phyloP scores from a whole-genome alignment of 768 basidiomycete species.

The Boletus edulis region DNA sequence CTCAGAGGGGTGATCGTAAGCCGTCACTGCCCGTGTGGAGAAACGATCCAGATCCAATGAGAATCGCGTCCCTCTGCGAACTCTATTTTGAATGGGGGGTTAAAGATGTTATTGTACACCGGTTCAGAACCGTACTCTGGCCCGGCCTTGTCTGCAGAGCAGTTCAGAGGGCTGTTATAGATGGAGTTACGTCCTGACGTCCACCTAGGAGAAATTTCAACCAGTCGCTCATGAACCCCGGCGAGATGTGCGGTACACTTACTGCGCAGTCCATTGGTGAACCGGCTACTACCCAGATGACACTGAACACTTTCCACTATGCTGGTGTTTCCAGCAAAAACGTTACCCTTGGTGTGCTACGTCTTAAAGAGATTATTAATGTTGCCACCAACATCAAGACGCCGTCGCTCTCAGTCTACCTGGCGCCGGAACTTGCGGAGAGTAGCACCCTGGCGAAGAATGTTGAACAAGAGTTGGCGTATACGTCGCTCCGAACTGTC shows the following conservation, averaged over 20 bases:
- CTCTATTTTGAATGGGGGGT: slow-evolving; percentile 93
- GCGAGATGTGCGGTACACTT: slow-evolving; percentile 98
- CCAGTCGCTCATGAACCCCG: slow-evolving; percentile 85
- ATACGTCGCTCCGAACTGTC: no score
- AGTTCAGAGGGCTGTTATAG: slow-evolving; percentile 61
- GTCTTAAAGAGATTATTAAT: no score
- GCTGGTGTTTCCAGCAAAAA: slow-evolving; percentile 90
- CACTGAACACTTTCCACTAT: no score
- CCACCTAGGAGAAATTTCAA: slow-evolving; percentile 54
- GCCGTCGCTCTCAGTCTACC: no score
- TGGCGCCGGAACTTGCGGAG: no score
- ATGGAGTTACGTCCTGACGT: slow-evolving; percentile 37
- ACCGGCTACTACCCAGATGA: slow-evolving; percentile 58
- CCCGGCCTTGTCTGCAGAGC: slow-evolving; percentile 67
- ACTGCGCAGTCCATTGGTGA: slow-evolving; percentile 99
- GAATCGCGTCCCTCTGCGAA: slow-evolving; percentile 79
- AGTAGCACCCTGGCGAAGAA: no score
- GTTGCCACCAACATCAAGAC: no score
- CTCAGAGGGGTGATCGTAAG: slow-evolving; percentile 30
- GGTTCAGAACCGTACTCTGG: slow-evolving; percentile 84
- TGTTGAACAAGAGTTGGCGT: no score
- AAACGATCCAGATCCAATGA: slow-evolving; percentile 64
- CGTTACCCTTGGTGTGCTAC: no score
- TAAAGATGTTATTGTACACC: slow-evolving; percentile 75
- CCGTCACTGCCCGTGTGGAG: slow-evolving; percentile 44